phyloP scores from a whole-genome alignment of 495 filamentous ascomycete genomes.

The Tuber brumale region DNA sequence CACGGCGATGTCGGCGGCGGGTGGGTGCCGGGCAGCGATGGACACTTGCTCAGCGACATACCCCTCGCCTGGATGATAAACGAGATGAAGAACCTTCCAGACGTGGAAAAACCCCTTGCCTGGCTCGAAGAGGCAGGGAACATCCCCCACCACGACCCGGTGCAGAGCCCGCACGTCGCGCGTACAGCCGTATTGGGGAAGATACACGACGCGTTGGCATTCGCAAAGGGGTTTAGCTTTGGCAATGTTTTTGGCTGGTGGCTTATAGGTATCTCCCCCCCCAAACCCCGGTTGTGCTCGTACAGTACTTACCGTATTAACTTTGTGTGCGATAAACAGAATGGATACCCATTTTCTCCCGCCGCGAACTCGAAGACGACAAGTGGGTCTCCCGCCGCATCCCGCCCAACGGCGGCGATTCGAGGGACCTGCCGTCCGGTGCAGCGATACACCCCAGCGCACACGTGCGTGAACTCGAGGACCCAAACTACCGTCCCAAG shows the following conservation, averaged over 20 bases:
- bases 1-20: constrained; percentile 49
- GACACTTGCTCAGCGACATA: constrained; percentile 41
- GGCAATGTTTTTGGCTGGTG: constrained; percentile 41
- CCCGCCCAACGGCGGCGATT: constrained; percentile 32
- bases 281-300: neutral
- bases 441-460: constrained; percentile 34
- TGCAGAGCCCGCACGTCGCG: neutral
- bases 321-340: constrained; percentile 32
- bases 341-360: constrained; percentile 43
- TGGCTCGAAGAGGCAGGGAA: neutral
- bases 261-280: constrained; percentile 36
- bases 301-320: constrained; percentile 4
- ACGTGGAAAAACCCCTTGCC: neutral
- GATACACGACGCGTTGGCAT: constrained; percentile 38
- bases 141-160: neutral
- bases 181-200: neutral
- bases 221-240: constrained; percentile 35
- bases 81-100: constrained; percentile 39
- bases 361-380: constrained; percentile 40
- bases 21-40: constrained; percentile 35
- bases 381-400: constrained; percentile 38
- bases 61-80: constrained; percentile 47
- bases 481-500: neutral
- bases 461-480: neutral
- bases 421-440: constrained; percentile 9